These are phyloP conservation scores for Acacia concinna DNA, from an alignment of 331 rosid species.

Conservation along the genomic window DNA sequence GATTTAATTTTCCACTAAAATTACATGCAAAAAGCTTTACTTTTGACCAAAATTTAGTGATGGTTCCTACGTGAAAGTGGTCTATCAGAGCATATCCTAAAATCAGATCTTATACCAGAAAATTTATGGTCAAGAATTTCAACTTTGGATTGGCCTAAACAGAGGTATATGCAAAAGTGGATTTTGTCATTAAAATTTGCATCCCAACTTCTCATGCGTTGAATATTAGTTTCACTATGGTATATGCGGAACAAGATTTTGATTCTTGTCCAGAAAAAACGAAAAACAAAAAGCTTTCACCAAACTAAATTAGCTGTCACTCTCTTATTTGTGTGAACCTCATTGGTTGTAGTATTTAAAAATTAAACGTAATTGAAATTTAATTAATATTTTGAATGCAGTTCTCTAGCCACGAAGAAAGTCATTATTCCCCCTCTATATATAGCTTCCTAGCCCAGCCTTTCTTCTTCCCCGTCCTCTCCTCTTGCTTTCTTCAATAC, in stretches of 20 bases:
- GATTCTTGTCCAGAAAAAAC: conserved; percentile 14
- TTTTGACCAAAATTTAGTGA: background rate
- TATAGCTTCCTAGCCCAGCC: conserved; percentile 44
- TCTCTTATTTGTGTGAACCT: conserved; percentile 33
- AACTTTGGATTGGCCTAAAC: background rate
- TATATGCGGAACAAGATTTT: conserved; percentile 22
- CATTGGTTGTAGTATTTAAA: conserved; percentile 28
- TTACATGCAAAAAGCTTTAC: background rate
- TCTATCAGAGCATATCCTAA: background rate
- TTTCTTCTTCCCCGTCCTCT: conserved; percentile 59
- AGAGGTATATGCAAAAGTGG: background rate
- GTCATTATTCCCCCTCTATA: conserved; percentile 55
- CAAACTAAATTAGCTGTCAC: conserved; percentile 40
- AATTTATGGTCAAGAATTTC: background rate
- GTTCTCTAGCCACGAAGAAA: conserved; percentile 6
- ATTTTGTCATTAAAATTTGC: background rate
- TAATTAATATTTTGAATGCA: background rate
- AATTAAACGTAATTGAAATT: conserved; percentile 35
- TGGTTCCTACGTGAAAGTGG: background rate
- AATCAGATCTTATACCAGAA: background rate
- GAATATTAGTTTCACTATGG: background rate
- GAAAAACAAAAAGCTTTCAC: background rate
- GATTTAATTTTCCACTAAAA: background rate
- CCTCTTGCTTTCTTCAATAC: conserved; percentile 32
- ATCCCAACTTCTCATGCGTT: background rate